Evolutionary conservation across 352 stramenopile genomes (phyloP).

Genomic region (Chrysophaeum taylorii): DNA sequence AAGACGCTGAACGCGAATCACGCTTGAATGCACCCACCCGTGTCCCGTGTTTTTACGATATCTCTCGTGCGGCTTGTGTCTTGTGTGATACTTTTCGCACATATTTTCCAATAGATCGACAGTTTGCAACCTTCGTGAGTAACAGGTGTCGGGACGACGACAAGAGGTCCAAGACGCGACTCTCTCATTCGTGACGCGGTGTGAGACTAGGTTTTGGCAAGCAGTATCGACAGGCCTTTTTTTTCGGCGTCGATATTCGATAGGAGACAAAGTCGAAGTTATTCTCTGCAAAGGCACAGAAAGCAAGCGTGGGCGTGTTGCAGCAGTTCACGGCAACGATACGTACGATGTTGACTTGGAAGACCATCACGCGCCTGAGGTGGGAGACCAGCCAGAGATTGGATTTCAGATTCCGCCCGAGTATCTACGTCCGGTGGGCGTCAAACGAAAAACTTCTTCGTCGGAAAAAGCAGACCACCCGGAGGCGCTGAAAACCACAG

Average conservation of each 20-base stretch:
- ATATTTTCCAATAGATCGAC: too few relatives aligned
- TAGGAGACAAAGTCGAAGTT: conserved; percentile 52
- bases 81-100: too few relatives aligned
- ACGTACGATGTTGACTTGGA: conserved; percentile 61
- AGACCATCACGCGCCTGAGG: too few relatives aligned
- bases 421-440: conserved; percentile 39
- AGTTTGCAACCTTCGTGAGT: too few relatives aligned
- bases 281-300: conserved; percentile 42
- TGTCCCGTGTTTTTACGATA: too few relatives aligned
- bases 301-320: conserved; percentile 47
- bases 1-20: too few relatives aligned
- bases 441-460: background rate
- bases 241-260: conserved; percentile 35
- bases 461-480: background rate
- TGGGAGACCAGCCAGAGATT: conserved; percentile 40
- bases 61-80: too few relatives aligned
- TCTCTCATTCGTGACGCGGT: background rate
- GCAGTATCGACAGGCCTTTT: background rate
- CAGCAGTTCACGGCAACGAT: conserved; percentile 40
- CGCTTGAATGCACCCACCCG: too few relatives aligned
- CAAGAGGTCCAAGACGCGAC: background rate
- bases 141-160: background rate
- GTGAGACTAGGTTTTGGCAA: conserved; percentile 1
- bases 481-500: background rate
- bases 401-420: conserved; percentile 43